These are phyloP conservation scores for Heterobasidion annosum DNA, from an alignment of 1,284 basidiomycete genomes.

Conservation along the genomic window DNA sequence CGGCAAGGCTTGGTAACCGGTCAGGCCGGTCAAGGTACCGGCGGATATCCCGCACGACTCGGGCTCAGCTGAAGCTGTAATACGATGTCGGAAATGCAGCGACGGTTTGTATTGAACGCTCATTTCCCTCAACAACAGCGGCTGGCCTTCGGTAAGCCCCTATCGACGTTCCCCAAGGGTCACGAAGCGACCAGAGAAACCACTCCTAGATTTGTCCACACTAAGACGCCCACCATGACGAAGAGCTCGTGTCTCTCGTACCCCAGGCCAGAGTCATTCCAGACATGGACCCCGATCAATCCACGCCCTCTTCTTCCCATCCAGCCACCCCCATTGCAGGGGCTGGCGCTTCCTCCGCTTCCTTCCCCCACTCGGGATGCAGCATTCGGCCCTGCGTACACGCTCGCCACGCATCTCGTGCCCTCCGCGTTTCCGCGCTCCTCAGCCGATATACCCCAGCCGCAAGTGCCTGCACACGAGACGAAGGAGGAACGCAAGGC, in stretches of 20 bases:
- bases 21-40: no score
- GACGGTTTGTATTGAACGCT: no score
- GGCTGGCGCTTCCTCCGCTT: conserved; percentile 13
- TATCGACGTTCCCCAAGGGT: no score
- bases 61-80: no score
- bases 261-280: neutral
- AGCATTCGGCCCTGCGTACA: conserved; percentile 22
- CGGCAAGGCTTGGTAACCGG: no score
- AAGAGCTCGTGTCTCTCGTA: neutral
- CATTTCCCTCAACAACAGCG: no score
- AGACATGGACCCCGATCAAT: neutral
- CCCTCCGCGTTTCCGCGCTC: conserved; percentile 63
- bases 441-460: conserved; percentile 34
- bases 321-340: conserved; percentile 7
- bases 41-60: no score
- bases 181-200: no score
- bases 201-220: no score
- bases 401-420: conserved; percentile 59
- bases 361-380: conserved; percentile 16
- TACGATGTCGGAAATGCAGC: no score
- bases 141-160: no score
- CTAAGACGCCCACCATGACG: no score
- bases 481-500: conserved; percentile 22
- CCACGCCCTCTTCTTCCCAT: conserved; percentile 10
- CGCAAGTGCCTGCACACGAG: conserved; percentile 19